Percentiles rank a stretch among this genome's conserved stretches.
Conservation (phyloP, 208 protist species). For the Trypanosoma avium region DNA sequence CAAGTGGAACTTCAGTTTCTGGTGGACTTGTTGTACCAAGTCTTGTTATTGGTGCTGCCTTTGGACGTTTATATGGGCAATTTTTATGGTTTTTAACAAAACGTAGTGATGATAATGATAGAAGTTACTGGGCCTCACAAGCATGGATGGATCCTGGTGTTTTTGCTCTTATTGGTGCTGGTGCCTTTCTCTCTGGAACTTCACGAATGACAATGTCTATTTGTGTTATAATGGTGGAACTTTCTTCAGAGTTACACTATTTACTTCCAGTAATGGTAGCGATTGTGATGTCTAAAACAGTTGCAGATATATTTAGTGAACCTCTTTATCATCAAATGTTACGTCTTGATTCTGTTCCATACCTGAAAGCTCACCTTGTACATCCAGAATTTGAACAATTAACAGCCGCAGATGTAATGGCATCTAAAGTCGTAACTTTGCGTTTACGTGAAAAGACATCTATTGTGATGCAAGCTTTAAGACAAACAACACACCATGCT, state of each 20-base stretch:
- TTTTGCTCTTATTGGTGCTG: slow-evolving; percentile 93
- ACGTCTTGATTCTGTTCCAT: slow-evolving; percentile 88
- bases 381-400: slow-evolving; percentile 85
- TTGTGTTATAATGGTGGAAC: slow-evolving; percentile 94
- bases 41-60: slow-evolving; percentile 87
- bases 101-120: slow-evolving; percentile 25
- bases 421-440: slow-evolving; percentile 74
- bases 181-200: slow-evolving; percentile 89
- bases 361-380: slow-evolving; percentile 64
- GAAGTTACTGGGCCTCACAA: slow-evolving; percentile 51
- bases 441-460: slow-evolving; percentile 63
- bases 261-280: slow-evolving; percentile 94
- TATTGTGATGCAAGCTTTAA: slow-evolving; percentile 64
- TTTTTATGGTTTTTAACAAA: slow-evolving; percentile 64
- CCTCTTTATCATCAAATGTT: slow-evolving; percentile 93
- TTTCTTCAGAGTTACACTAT: slow-evolving; percentile 92
- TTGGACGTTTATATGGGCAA: slow-evolving; percentile 82
- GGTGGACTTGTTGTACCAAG: slow-evolving; percentile 90
- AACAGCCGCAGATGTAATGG: slow-evolving; percentile 90
- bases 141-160: slow-evolving; percentile 90
- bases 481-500: slow-evolving; percentile 83
- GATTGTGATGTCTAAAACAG: slow-evolving; percentile 90
- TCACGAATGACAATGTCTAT: slow-evolving; percentile 93
- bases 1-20: slow-evolving; percentile 80
- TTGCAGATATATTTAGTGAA: slow-evolving; percentile 87